Conservation (phyloP, 345 rosid species). For the Linum lewisii region DNA sequence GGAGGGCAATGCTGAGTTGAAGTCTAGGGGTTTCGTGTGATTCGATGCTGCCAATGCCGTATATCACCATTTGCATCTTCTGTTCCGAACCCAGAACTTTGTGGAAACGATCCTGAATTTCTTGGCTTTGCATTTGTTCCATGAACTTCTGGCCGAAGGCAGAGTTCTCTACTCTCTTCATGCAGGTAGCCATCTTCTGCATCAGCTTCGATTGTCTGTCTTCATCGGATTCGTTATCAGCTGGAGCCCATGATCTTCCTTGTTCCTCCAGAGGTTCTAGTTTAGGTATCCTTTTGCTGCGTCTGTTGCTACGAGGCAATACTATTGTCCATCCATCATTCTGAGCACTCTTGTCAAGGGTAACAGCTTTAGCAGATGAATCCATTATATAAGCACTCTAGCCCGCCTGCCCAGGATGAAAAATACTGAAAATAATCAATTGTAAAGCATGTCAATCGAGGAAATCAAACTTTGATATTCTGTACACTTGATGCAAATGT, state of each 20-base stretch:
- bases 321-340: slow-evolving; percentile 80
- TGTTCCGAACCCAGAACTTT: slow-evolving; percentile 48
- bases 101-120: slow-evolving; percentile 28
- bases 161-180: slow-evolving; percentile 46
- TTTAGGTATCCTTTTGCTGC: slow-evolving; percentile 24
- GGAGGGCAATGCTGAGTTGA: slow-evolving; percentile 66
- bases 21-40: slow-evolving; percentile 62
- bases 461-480: too few species aligned
- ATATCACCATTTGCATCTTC: slow-evolving; percentile 53
- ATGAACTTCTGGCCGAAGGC: slow-evolving; percentile 42
- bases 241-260: slow-evolving; percentile 39
- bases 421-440: too few species aligned
- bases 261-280: slow-evolving; percentile 20
- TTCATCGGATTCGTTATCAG: slow-evolving; percentile 36
- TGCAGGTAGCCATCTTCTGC: slow-evolving; percentile 39
- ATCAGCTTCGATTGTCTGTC: slow-evolving; percentile 43
- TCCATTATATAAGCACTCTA: too few species aligned
- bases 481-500: too few species aligned
- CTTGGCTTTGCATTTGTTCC: slow-evolving; percentile 49
- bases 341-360: slow-evolving; percentile 16
- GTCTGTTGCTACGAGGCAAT: slow-evolving; percentile 40
- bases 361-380: slow-evolving; percentile 30
- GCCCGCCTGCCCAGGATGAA: too few species aligned
- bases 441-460: too few species aligned
- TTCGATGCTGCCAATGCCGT: slow-evolving; percentile 85